Base-by-base conservation (phyloP, 345 rosid species). In the Pseudoturritis turrita region DNA sequence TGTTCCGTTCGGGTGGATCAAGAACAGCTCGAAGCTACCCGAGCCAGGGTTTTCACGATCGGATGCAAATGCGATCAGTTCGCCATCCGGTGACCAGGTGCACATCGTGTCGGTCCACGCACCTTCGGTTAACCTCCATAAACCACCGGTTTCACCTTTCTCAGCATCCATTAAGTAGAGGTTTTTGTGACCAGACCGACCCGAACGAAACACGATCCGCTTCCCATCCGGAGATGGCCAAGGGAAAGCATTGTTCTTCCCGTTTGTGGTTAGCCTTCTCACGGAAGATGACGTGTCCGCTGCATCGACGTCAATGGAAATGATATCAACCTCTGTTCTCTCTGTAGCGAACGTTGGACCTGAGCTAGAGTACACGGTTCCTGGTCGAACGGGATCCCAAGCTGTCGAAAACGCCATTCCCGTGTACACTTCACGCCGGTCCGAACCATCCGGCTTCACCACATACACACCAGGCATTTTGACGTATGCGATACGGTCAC, bases 61-160 rank as follows among this genome's bases (percentile, higher is more conserved):
- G 0, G 97, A 93, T 12, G 98, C 84, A 46, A 88, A 93, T 0
- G 87, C 93, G 4, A 93, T 90, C 90, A 86, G 83, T 2, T 90
- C 85, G 0, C 97, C 92, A 19, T 78, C 84, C 0, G 97, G 93
- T 14, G 98, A 93, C 98, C 96, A 93, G 45, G 6, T 82, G 18
- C 92, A 83, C 97, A 93, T 93, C 0, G 97, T 90, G 47, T 90
- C 98, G 0, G 80, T 83, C 98, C 98, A 90, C 1, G 85, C 84
- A 45, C 98, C 97, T 3, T 87, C 81, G 1, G 97, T 93, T 49
- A 93, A 63, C 51, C 87, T 81, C 25, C 15, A 43, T 0, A 93
- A 71, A 37, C 97, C 89, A 4, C 75, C 81, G 0, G 3, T 11
- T 69, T 93, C 98, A 0, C 98, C 98, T 46, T 68, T 65, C 12